These are phyloP conservation scores for Euphrasia arctica DNA, from an alignment of 305 asterid species.

Conservation along the genomic window DNA sequence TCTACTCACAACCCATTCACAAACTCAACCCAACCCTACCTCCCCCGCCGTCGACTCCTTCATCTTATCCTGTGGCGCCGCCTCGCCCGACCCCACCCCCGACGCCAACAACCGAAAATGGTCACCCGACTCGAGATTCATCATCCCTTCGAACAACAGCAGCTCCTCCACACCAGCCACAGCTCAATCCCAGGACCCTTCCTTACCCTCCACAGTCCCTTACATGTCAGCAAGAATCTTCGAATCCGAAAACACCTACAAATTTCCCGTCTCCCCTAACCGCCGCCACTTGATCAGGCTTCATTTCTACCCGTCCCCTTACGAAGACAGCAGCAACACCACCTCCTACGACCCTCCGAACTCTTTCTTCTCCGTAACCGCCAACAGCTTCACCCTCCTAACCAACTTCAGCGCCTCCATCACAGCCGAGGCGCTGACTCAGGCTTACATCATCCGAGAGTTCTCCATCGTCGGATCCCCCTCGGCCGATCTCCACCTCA, in stretches of 20 bases:
- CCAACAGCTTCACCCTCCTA: slow-evolving; percentile 43
- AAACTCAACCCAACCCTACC: slow-evolving; percentile 7
- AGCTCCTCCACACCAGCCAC: slow-evolving; percentile 25
- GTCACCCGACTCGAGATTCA: slow-evolving; percentile 43
- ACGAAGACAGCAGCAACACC: slow-evolving; percentile 10
- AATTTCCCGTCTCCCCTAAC: slow-evolving; percentile 35
- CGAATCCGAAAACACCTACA: slow-evolving; percentile 40
- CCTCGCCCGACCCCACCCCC: slow-evolving; percentile 28
- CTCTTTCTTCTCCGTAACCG: slow-evolving; percentile 42
- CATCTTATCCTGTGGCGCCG: slow-evolving; percentile 53
- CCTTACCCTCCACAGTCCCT: slow-evolving; percentile 62
- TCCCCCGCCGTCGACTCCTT: slow-evolving; percentile 31
- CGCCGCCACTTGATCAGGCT: slow-evolving; percentile 64
- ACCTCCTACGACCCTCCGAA: slow-evolving; percentile 25
- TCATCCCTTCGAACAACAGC: slow-evolving; percentile 25
- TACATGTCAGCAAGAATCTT: slow-evolving; percentile 70
- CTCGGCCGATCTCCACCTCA: slow-evolving; percentile 41
- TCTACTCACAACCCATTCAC: slow-evolving; percentile 29
- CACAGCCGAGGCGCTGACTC: slow-evolving; percentile 53
- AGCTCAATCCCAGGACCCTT: slow-evolving; percentile 59
- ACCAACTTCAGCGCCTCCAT: slow-evolving; percentile 56
- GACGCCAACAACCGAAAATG: slow-evolving; percentile 52
- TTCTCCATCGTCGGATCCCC: slow-evolving; percentile 30
- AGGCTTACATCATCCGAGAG: slow-evolving; percentile 57
- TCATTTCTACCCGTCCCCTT: slow-evolving; percentile 62